These are phyloP conservation scores for Starmerella khaoyaiensis DNA, from an alignment of 805 yeast genomes.

Conservation along the genomic window DNA sequence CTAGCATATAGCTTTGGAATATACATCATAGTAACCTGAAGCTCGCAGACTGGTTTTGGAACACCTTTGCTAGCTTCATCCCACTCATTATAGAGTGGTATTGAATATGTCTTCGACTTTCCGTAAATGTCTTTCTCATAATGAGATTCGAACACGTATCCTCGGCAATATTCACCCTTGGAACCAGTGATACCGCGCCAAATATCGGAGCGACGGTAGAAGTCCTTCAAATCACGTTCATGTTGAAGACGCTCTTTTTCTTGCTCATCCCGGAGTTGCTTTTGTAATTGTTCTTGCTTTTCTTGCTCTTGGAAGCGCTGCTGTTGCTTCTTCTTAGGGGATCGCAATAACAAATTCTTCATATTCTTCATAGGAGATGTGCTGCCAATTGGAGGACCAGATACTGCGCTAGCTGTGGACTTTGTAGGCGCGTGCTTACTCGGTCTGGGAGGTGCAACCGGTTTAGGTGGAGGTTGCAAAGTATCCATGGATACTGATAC, in stretches of 20 bases:
- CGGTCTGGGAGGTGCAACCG: constrained; percentile 13
- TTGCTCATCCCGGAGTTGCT: constrained; percentile 2
- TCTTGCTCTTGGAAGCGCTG: constrained; percentile 5
- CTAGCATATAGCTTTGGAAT: constrained; percentile 42
- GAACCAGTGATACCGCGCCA: constrained; percentile 54
- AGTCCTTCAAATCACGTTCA: constrained; percentile 16
- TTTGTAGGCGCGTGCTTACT: constrained; percentile 2
- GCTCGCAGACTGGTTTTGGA: constrained; percentile 52
- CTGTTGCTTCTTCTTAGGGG: constrained; percentile 18
- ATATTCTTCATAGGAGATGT: constrained; percentile 11
- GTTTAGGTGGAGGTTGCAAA: constrained; percentile 30
- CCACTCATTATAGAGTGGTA: constrained; percentile 79
- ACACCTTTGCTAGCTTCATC: constrained; percentile 33
- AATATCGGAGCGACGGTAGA: constrained; percentile 27
- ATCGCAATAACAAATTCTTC: constrained; percentile 21
- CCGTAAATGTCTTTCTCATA: constrained; percentile 47
- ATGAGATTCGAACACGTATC: constrained; percentile 50
- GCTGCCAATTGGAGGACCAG: not conserved
- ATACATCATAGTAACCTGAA: constrained; percentile 54
- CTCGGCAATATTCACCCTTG: constrained; percentile 82
- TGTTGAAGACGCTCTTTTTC: constrained; percentile 8
- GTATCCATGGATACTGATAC: constrained; percentile 41
- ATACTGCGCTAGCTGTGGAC: constrained; percentile 2
- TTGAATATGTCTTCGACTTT: constrained; percentile 36
- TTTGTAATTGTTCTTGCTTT: constrained; percentile 1